Conservation (phyloP, 441 rosid genomes). For the Rhodomyrtus psidioides region DNA sequence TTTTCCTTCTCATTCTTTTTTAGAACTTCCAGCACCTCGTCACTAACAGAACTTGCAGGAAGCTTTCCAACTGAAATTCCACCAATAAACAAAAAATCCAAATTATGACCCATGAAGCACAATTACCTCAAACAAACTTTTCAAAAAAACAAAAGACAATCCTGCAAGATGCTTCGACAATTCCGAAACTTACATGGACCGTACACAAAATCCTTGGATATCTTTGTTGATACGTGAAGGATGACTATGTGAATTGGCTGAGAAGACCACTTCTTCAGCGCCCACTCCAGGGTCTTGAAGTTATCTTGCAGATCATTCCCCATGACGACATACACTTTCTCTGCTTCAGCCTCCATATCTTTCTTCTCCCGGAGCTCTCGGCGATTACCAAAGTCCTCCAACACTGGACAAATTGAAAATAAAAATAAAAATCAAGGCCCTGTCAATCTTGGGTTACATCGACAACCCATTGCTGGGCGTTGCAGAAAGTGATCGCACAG, state of each 20-base stretch:
- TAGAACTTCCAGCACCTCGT: slow-evolving; percentile 48
- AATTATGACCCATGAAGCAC: neutral
- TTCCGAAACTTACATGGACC: slow-evolving; percentile 55
- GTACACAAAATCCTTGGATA: slow-evolving; percentile 53
- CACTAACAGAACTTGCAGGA: slow-evolving; percentile 62
- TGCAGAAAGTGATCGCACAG: neutral
- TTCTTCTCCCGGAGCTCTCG: neutral
- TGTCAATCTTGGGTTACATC: neutral
- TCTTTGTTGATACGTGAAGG: slow-evolving; percentile 35
- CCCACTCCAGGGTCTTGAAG: slow-evolving; percentile 66
- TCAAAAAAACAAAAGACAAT: neutral
- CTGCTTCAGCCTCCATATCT: slow-evolving; percentile 27
- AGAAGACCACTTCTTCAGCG: slow-evolving; percentile 47
- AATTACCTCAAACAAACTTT: neutral
- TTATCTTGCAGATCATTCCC: slow-evolving; percentile 73
- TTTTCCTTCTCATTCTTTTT: slow-evolving; percentile 49
- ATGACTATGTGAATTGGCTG: slow-evolving; percentile 50
- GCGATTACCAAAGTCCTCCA: neutral
- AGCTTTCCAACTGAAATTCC: slow-evolving; percentile 77
- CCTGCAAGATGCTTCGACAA: neutral
- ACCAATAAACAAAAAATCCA: neutral
- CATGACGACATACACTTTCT: slow-evolving; percentile 61
- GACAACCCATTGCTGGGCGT: neutral
- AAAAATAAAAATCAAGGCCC: neutral
- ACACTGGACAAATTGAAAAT: neutral